Evolutionary conservation across 768 basidiomycete species (phyloP).

Genomic region (Lepiota brunneoincarnata): DNA sequence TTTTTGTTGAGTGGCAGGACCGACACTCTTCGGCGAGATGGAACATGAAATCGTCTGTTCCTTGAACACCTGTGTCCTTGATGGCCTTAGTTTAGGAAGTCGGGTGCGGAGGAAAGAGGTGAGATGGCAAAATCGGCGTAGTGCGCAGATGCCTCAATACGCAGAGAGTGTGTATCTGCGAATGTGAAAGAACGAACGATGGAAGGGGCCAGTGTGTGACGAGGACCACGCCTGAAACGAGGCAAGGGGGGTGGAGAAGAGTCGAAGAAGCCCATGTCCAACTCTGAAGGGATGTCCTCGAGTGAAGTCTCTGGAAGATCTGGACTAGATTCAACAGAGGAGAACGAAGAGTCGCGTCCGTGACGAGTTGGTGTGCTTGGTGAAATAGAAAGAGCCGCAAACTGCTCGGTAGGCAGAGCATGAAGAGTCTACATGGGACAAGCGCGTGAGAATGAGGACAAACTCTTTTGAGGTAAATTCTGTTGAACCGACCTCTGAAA

Average conservation of each 20-base stretch:
- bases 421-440: slow-evolving; percentile 23
- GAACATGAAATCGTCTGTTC: too few species aligned
- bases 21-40: slow-evolving; percentile 1
- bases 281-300: slow-evolving; percentile 35
- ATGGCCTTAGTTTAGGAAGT: slow-evolving; percentile 43
- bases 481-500: slow-evolving; percentile 2
- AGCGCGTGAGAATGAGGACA: slow-evolving; percentile 17
- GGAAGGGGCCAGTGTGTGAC: slow-evolving; percentile 29
- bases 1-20: slow-evolving; percentile 18
- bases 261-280: slow-evolving; percentile 35
- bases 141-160: slow-evolving; percentile 28
- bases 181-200: slow-evolving; percentile 44
- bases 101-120: slow-evolving; percentile 44
- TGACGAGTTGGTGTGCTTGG: slow-evolving; percentile 49
- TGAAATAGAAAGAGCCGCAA: slow-evolving; percentile 55
- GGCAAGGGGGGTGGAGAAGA: slow-evolving; percentile 26
- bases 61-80: too few species aligned
- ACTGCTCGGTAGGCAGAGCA: slow-evolving; percentile 38
- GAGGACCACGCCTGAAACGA: slow-evolving; percentile 25
- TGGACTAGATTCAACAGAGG: slow-evolving; percentile 59
- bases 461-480: not conserved
- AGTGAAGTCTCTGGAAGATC: slow-evolving; percentile 38
- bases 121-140: slow-evolving; percentile 38
- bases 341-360: slow-evolving; percentile 44
- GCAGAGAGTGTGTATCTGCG: slow-evolving; percentile 33